Conservation (phyloP, 2,329 filamentous ascomycete genomes). For the Epicoccum nigrum region DNA sequence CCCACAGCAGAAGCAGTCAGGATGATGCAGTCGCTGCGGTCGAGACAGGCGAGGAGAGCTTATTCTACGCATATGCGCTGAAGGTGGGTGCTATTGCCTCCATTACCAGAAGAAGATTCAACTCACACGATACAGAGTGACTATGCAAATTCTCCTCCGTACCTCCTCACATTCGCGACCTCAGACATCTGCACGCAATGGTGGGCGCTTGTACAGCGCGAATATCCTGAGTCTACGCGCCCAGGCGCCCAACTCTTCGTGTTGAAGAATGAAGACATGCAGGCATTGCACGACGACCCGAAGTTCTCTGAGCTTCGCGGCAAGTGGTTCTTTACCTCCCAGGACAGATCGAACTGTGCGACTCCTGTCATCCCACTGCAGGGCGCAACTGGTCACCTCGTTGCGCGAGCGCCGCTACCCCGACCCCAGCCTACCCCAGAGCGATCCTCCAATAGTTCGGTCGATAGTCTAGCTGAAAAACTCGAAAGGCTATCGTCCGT, state of each 20-base stretch:
- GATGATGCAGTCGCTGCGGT: conserved; percentile 3
- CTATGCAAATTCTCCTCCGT: conserved; percentile 40
- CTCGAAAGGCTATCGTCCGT: conserved; percentile 36
- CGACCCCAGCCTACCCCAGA: conserved; percentile 12
- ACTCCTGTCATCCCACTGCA: conserved; percentile 40
- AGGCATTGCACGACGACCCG: conserved; percentile 41
- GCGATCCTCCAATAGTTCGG: conserved; percentile 21
- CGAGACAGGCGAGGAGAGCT: conserved; percentile 21
- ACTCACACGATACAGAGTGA: conserved; percentile 36
- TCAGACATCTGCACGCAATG: conserved; percentile 39
- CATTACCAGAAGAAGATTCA: neutral
- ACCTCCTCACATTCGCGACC: conserved; percentile 44
- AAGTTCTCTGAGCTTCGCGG: conserved; percentile 38
- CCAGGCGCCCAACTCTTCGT: conserved; percentile 44
- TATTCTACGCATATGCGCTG: conserved; percentile 47
- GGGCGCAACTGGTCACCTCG: conserved; percentile 31
- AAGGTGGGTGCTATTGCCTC: conserved; percentile 30
- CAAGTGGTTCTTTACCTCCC: conserved; percentile 43
- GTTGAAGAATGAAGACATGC: conserved; percentile 43
- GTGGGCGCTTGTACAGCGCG: conserved; percentile 42
- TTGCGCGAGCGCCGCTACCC: conserved; percentile 10
- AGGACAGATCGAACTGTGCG: conserved; percentile 29
- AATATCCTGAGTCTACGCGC: conserved; percentile 40
- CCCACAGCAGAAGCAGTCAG: conserved; percentile 13
- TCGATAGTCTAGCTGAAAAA: conserved; percentile 31